A percentile compares a stretch with the other conserved stretches of the same genome.
phyloP scores from a whole-genome alignment of 2,329 filamentous ascomycete species.

The Calonectria montana region DNA sequence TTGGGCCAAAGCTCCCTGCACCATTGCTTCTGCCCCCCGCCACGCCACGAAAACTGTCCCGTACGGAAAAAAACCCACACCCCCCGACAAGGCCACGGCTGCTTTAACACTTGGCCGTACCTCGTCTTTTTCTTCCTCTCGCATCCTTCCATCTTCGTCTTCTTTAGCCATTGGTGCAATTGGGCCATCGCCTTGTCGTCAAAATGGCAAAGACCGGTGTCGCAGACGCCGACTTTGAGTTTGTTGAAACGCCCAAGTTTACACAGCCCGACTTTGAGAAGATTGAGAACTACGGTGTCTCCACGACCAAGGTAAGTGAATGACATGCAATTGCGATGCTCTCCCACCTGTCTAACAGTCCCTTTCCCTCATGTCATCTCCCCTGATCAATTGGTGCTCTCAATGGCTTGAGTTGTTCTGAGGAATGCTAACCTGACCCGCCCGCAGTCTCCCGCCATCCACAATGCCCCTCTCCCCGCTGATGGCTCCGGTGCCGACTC shows the following conservation, averaged over 20 bases:
- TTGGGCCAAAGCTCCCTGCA: constrained; percentile 18
- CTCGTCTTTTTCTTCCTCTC: constrained; percentile 23
- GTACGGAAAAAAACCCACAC: constrained; percentile 34
- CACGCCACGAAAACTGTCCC: constrained; percentile 23
- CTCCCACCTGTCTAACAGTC: neutral
- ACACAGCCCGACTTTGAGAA: constrained; percentile 70
- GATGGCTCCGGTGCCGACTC: constrained; percentile 85
- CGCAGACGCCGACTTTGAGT: constrained; percentile 53
- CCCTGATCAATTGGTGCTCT: constrained; percentile 20
- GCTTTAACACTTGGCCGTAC: constrained; percentile 19
- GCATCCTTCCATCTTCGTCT: constrained; percentile 30
- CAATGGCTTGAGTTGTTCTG: neutral
- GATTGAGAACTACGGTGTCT: constrained; percentile 69
- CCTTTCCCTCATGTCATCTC: neutral
- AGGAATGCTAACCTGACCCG: constrained; percentile 15
- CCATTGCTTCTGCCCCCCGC: constrained; percentile 12
- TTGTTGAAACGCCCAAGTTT: constrained; percentile 55
- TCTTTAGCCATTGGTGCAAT: constrained; percentile 40
- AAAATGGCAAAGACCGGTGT: constrained; percentile 50
- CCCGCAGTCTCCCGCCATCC: constrained; percentile 72
- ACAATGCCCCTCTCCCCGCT: constrained; percentile 93
- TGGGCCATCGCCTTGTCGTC: constrained; percentile 37
- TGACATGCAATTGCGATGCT: neutral
- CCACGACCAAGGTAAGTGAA: constrained; percentile 52
- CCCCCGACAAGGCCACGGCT: constrained; percentile 20